A percentile compares a stretch with the other conserved stretches of the same genome.
These are phyloP conservation scores for Boletus mariae DNA, from an alignment of 1,284 basidiomycete genomes.

Conservation along the genomic window DNA sequence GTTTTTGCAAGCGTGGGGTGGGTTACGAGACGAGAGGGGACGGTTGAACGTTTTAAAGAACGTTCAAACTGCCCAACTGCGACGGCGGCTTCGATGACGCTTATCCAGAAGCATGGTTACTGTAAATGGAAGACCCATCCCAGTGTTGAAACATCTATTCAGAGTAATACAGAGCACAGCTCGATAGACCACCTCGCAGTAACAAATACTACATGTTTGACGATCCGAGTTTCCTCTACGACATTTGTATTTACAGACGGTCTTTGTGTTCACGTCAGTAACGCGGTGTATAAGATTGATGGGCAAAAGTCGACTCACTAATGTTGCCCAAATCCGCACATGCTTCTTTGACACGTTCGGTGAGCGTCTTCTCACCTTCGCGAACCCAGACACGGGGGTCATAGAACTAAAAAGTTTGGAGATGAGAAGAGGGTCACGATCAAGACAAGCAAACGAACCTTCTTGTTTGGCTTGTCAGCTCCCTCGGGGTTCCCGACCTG, in stretches of 20 bases:
- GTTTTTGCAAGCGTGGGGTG: background rate
- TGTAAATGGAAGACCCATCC: too few species aligned
- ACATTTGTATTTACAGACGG: conserved; percentile 21
- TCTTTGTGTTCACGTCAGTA: conserved; percentile 10
- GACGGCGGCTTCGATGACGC: background rate
- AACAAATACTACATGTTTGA: conserved; percentile 19
- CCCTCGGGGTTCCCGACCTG: conserved; percentile 96
- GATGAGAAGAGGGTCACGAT: background rate
- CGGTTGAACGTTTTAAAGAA: background rate
- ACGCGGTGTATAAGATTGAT: background rate
- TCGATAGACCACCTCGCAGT: conserved; percentile 1
- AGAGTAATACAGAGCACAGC: background rate
- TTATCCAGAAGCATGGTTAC: too few species aligned
- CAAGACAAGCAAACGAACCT: conserved; percentile 45
- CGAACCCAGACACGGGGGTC: conserved; percentile 98
- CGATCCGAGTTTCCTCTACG: background rate
- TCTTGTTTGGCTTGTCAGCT: conserved; percentile 96
- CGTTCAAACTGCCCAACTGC: background rate
- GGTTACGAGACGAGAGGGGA: background rate
- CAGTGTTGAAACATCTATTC: background rate
- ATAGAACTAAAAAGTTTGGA: conserved; percentile 57
- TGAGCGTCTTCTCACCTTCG: conserved; percentile 96
- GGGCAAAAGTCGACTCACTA: conserved; percentile 30
- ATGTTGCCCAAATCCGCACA: conserved; percentile 88
- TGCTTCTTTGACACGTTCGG: conserved; percentile 86